Conservation (phyloP, 345 rosid genomes). For the Populus deltoides region DNA sequence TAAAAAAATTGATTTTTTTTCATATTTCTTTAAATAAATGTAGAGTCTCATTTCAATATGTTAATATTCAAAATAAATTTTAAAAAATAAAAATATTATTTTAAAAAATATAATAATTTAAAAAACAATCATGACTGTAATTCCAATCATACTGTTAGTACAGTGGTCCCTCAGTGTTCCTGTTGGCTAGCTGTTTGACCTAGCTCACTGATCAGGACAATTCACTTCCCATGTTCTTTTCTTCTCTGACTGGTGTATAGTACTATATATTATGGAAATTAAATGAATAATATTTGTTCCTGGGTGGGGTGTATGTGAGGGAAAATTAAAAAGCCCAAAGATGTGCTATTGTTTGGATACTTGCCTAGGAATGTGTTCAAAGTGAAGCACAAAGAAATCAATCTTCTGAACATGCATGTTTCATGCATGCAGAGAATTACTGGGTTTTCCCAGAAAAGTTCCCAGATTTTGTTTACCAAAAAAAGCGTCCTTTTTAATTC, state of each 20-base stretch:
- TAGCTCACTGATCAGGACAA: slow-evolving; percentile 9
- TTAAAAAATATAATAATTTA: too few species aligned
- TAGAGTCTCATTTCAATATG: too few species aligned
- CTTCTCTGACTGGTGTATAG: neutral
- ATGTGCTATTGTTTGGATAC: neutral
- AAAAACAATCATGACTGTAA: neutral
- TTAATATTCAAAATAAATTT: too few species aligned
- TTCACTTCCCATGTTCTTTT: slow-evolving; percentile 7
- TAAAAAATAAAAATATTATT: too few species aligned
- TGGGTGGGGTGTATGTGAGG: neutral
- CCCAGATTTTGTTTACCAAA: neutral
- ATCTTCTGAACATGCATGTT: neutral
- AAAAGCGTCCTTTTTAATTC: too few species aligned
- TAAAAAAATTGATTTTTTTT: too few species aligned
- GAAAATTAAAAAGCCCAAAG: neutral
- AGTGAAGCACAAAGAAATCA: neutral
- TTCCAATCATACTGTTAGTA: neutral
- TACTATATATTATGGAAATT: neutral
- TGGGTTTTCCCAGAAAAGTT: neutral
- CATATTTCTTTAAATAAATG: too few species aligned
- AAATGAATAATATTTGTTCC: neutral
- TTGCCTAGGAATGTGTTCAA: neutral
- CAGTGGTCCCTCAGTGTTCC: slow-evolving; percentile 37
- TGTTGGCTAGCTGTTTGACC: slow-evolving; percentile 31
- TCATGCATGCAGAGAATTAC: neutral